Evolutionary conservation across 2,329 filamentous ascomycete species (phyloP).

Genomic region (Aspergillus neoniger): DNA sequence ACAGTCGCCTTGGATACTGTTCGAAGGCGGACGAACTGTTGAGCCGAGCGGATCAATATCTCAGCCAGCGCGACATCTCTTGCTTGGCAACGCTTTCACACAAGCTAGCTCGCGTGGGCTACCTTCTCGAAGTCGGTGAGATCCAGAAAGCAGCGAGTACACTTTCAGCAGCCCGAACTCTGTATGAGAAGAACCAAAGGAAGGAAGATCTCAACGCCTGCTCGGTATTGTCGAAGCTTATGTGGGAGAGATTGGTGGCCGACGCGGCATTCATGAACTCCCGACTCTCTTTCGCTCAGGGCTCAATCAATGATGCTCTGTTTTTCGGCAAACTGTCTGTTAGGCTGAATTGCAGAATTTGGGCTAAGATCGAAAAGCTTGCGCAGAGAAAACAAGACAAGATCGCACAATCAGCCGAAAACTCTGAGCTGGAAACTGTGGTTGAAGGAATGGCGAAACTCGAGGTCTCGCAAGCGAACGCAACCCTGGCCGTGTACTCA

Average conservation of each 20-base stretch:
- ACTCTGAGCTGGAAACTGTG: constrained; percentile 39
- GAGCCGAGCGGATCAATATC: constrained; percentile 57
- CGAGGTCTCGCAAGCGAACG: constrained; percentile 42
- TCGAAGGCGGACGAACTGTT: constrained; percentile 61
- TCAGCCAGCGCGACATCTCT: constrained; percentile 44
- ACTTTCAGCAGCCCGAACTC: constrained; percentile 29
- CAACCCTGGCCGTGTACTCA: constrained; percentile 46
- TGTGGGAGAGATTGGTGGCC: constrained; percentile 57
- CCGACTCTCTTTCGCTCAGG: constrained; percentile 61
- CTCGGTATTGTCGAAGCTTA: constrained; percentile 43
- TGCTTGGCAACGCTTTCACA: constrained; percentile 56
- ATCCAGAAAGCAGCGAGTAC: constrained; percentile 58
- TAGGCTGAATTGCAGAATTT: constrained; percentile 52
- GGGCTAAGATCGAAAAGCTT: constrained; percentile 53
- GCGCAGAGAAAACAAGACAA: constrained; percentile 39
- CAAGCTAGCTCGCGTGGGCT: constrained; percentile 73
- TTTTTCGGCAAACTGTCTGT: constrained; percentile 53
- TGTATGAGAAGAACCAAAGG: constrained; percentile 37
- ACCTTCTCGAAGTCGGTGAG: constrained; percentile 67
- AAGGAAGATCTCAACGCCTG: constrained; percentile 34
- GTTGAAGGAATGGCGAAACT: constrained; percentile 43
- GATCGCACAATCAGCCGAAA: constrained; percentile 20
- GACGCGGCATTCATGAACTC: constrained; percentile 67
- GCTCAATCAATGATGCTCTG: constrained; percentile 48
- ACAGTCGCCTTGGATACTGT: constrained; percentile 62